A percentile compares a stretch with the other conserved stretches of the same genome.
phyloP scores from a whole-genome alignment of 2,329 filamentous ascomycete species.

The Hymenoscyphus fraxineus region DNA sequence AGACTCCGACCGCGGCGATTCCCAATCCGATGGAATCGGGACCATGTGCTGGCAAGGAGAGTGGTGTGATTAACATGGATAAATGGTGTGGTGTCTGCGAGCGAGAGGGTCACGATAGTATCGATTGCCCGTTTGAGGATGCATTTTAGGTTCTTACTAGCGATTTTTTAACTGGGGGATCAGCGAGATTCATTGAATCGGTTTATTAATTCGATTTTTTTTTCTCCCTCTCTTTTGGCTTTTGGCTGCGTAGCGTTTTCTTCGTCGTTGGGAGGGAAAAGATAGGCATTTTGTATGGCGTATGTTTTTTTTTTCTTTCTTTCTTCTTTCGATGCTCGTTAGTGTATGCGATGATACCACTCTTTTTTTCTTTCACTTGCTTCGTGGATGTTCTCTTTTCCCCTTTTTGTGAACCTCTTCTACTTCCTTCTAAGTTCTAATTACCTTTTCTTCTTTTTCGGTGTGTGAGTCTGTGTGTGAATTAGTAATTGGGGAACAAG shows the following conservation, averaged over 20 bases:
- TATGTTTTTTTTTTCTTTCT: conserved; percentile 15
- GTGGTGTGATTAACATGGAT: conserved; percentile 70
- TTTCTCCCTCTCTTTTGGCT: background rate
- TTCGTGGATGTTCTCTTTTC: background rate
- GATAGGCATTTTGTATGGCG: conserved; percentile 20
- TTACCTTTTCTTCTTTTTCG: background rate
- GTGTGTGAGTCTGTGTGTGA: too few species aligned
- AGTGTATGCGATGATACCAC: conserved; percentile 30
- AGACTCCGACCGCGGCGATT: conserved; percentile 44
- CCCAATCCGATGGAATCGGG: conserved; percentile 62
- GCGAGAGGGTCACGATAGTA: conserved; percentile 92
- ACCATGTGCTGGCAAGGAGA: conserved; percentile 74
- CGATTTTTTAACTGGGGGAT: background rate
- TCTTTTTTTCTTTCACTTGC: conserved; percentile 13
- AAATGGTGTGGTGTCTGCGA: conserved; percentile 99
- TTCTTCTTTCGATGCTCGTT: conserved; percentile 13
- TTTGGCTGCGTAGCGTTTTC: background rate
- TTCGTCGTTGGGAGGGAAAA: conserved; percentile 9
- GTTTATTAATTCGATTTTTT: background rate
- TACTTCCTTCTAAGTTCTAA: too few species aligned
- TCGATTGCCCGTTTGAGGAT: conserved; percentile 90
- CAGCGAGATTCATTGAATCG: too few species aligned
- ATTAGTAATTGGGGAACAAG: too few species aligned
- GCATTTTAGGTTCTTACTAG: conserved; percentile 48
- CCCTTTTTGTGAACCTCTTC: background rate